Evolutionary conservation across 805 yeast species (phyloP).

Genomic region (Candida vaughaniae): DNA sequence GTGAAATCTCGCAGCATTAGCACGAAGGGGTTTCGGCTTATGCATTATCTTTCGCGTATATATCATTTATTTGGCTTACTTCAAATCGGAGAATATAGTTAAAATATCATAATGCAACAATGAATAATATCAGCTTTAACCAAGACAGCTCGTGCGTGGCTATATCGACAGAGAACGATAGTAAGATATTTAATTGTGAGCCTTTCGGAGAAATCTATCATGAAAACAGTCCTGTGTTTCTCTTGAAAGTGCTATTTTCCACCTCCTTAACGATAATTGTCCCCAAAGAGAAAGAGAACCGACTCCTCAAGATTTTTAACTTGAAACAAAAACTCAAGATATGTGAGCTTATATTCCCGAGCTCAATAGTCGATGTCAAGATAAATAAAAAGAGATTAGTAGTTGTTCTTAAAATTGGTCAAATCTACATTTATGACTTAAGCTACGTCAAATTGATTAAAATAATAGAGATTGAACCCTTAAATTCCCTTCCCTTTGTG

Average conservation of each 20-base stretch:
- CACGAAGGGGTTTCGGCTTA: no score
- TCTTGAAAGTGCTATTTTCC: constrained; percentile 39
- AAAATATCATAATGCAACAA: no score
- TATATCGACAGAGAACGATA: constrained; percentile 29
- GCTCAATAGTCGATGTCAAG: constrained; percentile 66
- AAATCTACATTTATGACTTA: constrained; percentile 85
- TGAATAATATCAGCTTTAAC: constrained; percentile 40
- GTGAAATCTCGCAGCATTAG: no score
- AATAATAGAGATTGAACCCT: constrained; percentile 28
- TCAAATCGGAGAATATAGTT: no score
- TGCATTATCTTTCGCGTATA: no score
- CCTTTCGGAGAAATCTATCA: constrained; percentile 44
- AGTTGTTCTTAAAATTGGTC: constrained; percentile 70
- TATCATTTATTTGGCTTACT: no score
- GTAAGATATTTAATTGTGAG: constrained; percentile 43
- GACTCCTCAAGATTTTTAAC: constrained; percentile 38
- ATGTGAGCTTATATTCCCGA: constrained; percentile 87
- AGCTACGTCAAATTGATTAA: constrained; percentile 78
- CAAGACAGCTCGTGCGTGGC: constrained; percentile 43
- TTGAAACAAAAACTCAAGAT: constrained; percentile 50
- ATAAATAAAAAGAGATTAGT: constrained; percentile 81
- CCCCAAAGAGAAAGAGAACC: constrained; percentile 26
- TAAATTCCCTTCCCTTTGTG: constrained; percentile 19
- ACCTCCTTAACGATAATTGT: constrained; percentile 42
- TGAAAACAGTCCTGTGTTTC: constrained; percentile 25